Conservation (phyloP, 2,329 filamentous ascomycete species). For the Dactylellina leptospora region DNA sequence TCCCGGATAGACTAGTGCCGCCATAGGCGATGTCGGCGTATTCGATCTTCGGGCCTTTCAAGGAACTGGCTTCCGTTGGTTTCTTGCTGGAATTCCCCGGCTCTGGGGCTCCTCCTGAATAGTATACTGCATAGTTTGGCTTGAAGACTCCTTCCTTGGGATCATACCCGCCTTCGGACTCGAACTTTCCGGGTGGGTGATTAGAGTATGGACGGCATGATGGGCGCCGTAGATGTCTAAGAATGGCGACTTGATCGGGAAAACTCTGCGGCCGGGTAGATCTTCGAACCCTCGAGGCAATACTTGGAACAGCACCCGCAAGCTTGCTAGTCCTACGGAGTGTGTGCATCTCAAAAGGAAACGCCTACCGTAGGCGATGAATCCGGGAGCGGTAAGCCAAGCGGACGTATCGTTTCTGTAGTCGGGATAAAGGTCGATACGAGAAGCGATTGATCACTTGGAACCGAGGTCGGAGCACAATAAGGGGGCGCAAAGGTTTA, state of each 20-base stretch:
- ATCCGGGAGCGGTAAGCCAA: neutral
- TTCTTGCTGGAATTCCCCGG: too few relatives aligned
- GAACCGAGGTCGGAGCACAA: neutral
- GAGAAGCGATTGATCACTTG: neutral
- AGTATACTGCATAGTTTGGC: neutral
- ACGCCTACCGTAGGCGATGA: neutral
- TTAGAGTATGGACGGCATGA: neutral
- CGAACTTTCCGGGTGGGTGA: too few relatives aligned
- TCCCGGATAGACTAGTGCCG: neutral
- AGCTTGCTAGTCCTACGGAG: slow-evolving; percentile 15
- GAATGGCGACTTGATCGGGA: neutral
- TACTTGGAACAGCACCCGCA: slow-evolving; percentile 14
- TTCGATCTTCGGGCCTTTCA: neutral
- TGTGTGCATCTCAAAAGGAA: slow-evolving; percentile 12
- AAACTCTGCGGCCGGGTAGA: neutral
- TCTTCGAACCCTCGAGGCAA: slow-evolving; percentile 14
- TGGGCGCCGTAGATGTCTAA: neutral
- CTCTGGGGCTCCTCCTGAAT: neutral
- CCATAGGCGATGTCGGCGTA: slow-evolving; percentile 18
- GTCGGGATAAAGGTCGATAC: neutral
- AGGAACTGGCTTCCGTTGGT: neutral
- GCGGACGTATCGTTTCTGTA: neutral
- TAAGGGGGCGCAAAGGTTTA: neutral
- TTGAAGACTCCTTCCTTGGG: neutral
- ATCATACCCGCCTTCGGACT: neutral